Percentiles rank a stretch among this genome's conserved stretches.
These are phyloP conservation scores for Apophysomyces trapeziformis DNA, from an alignment of 371 early-diverging fungal species.

Conservation along the genomic window DNA sequence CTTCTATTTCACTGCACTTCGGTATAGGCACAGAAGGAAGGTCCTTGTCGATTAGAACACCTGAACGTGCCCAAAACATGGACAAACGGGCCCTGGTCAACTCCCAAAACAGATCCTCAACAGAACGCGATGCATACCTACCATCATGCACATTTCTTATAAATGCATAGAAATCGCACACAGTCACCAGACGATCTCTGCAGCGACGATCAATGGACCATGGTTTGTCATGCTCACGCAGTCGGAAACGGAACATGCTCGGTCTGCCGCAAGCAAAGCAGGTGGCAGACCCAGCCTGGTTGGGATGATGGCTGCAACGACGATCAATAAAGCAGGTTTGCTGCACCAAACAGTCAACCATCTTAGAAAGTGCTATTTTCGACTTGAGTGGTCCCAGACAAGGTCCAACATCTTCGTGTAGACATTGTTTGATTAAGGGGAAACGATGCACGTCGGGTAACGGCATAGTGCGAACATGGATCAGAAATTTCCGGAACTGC, in stretches of 20 bases:
- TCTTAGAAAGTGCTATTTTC: constrained; percentile 68
- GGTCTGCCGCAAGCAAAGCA: constrained; percentile 79
- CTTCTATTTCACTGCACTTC: not conserved
- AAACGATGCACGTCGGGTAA: constrained; percentile 64
- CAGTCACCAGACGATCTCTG: constrained; percentile 82
- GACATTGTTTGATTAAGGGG: constrained; percentile 74
- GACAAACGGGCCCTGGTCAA: constrained; percentile 73
- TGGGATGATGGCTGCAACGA: constrained; percentile 55
- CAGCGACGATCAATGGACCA: constrained; percentile 82
- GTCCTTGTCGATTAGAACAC: constrained; percentile 29
- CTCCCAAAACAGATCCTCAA: constrained; percentile 74
- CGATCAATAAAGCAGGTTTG: constrained; percentile 67
- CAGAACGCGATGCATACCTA: constrained; percentile 65
- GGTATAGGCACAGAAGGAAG: not conserved
- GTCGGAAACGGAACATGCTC: constrained; percentile 65
- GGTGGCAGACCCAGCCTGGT: constrained; percentile 38
- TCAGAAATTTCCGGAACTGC: constrained; percentile 21
- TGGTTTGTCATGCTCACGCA: constrained; percentile 65
- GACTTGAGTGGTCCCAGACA: constrained; percentile 79
- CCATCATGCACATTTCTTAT: constrained; percentile 80
- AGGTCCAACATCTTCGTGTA: constrained; percentile 81
- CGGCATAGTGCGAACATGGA: constrained; percentile 52
- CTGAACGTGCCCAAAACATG: constrained; percentile 79
- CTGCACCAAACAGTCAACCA: constrained; percentile 74
- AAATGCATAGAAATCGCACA: constrained; percentile 86